Base-by-base conservation (phyloP, 176 grass and related monocot genomes). In the Ananas comosus region DNA sequence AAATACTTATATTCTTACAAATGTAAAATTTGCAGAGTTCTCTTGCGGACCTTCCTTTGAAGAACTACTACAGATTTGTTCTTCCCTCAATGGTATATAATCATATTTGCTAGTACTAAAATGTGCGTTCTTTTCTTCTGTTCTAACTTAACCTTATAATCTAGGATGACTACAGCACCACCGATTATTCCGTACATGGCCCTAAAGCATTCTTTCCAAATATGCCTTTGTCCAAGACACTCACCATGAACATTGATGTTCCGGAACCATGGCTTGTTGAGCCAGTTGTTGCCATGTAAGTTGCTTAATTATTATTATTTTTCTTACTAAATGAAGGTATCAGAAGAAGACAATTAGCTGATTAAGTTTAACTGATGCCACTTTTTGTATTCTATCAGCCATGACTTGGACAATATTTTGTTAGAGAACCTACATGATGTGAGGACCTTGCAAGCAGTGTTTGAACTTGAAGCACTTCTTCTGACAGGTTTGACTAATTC, bases 241-340 rank as follows among this genome's bases (percentile, higher is more conserved):
- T 97, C 53, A 97, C 93, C 49, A 97, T 97, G 94, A 97, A 97
- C 71, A 86, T 97, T 53, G 94, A 97, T 81, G 94, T 90, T 68
- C 94, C 94, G 47, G 94, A 97, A 76, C 94, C 89, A 70, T 97
- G 94, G 94, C 94, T 97, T 81, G 94, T 97, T 29, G 94, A 97
- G 79, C 89, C 94, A 67, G 82, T 92, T 63, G 66, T 97, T 83
- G 89, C 94, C 25, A 89, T 92, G 94, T 97, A 92, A 83, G 94
- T 80, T 76, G 33, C 21, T 73, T 66, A 23, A 8, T 18, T 21
- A 17, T 72, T 50, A n/a, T 23, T 21, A 14, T 48, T 18, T 10
- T 23, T 65, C n/a, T 66, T 52, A 33, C 14, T 27, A 63, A 6
- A 25, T 64, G 1, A 21, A 22, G 28, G 7, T 24, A 50, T 27